A percentile compares a stretch with the other conserved stretches of the same genome.
phyloP scores from a whole-genome alignment of 1,284 basidiomycete species.

The Neonothopanus nambi region DNA sequence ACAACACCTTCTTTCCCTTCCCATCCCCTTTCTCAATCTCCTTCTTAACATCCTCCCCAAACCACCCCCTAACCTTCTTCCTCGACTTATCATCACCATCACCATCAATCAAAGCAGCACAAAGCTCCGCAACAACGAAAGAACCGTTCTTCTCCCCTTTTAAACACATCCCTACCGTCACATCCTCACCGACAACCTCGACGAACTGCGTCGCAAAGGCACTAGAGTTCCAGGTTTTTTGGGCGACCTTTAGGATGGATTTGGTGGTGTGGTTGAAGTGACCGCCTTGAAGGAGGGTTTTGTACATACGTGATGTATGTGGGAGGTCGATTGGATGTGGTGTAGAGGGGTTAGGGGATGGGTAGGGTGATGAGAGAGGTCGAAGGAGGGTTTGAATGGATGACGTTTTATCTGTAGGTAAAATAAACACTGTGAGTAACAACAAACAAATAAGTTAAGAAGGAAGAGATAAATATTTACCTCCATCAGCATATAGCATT shows the following conservation, averaged over 20 bases:
- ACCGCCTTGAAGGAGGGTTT: constrained; percentile 86
- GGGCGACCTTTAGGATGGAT: constrained; percentile 46
- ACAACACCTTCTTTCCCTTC: constrained; percentile 57
- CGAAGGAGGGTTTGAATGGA: constrained; percentile 61
- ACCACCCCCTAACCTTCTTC: constrained; percentile 54
- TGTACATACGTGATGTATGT: constrained; percentile 80
- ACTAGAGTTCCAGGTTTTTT: constrained; percentile 51
- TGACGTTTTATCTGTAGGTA: constrained; percentile 63
- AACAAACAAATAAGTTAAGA: constrained; percentile 1
- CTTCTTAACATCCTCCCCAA: constrained; percentile 45
- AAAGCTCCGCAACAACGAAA: constrained; percentile 79
- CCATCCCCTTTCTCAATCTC: constrained; percentile 44
- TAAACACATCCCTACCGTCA: constrained; percentile 57
- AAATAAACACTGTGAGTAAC: background rate
- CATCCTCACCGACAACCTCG: constrained; percentile 54
- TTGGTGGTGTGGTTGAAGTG: constrained; percentile 72
- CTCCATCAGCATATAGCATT: constrained; percentile 80
- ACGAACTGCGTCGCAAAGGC: constrained; percentile 64
- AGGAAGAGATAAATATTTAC: constrained; percentile 39
- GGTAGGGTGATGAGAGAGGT: constrained; percentile 56
- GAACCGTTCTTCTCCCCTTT: constrained; percentile 59
- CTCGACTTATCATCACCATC: too few relatives aligned
- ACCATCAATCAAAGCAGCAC: constrained; percentile 57
- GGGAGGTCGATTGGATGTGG: constrained; percentile 78
- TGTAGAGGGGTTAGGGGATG: constrained; percentile 43